Percentiles rank a stretch among this genome's conserved stretches.
phyloP scores from a whole-genome alignment of 2,329 filamentous ascomycete genomes.

The Ophiosphaerella narmari region DNA sequence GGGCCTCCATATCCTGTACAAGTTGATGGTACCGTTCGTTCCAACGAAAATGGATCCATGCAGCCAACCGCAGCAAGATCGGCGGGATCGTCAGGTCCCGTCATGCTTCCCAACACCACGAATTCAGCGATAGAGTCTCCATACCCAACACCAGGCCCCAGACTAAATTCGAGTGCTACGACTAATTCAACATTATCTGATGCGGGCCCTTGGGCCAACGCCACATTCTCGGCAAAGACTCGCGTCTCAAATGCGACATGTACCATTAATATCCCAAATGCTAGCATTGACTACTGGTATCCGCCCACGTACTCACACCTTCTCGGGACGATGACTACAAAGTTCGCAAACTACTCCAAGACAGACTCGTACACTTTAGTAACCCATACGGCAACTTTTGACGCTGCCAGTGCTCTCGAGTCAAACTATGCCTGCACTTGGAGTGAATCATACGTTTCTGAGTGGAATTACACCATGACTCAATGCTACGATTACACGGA shows the following conservation, averaged over 20 bases:
- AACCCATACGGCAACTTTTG: constrained; percentile 30
- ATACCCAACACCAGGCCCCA: not conserved
- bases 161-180: not conserved
- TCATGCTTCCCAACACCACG: not conserved
- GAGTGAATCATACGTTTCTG: constrained; percentile 25
- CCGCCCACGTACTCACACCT: constrained; percentile 29
- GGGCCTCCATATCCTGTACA: constrained; percentile 2
- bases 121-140: constrained; percentile 2
- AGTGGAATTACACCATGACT: constrained; percentile 26
- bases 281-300: constrained; percentile 42
- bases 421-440: constrained; percentile 27
- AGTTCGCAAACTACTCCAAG: constrained; percentile 23
- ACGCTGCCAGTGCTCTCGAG: constrained; percentile 27
- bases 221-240: constrained; percentile 9
- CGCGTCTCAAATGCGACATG: constrained; percentile 26
- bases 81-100: constrained; percentile 2
- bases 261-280: constrained; percentile 41
- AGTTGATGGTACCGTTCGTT: constrained; percentile 1
- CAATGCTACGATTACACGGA: constrained; percentile 29
- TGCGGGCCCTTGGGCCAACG: not conserved
- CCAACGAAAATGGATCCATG: constrained; percentile 12
- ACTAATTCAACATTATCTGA: not conserved
- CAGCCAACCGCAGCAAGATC: constrained; percentile 12
- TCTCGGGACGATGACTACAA: constrained; percentile 24
- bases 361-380: constrained; percentile 22